Evolutionary conservation across 2,329 filamentous ascomycete genomes (phyloP), one percentile per base, ranked within the genome.

Genomic region (Penicillium hordei): DNA sequence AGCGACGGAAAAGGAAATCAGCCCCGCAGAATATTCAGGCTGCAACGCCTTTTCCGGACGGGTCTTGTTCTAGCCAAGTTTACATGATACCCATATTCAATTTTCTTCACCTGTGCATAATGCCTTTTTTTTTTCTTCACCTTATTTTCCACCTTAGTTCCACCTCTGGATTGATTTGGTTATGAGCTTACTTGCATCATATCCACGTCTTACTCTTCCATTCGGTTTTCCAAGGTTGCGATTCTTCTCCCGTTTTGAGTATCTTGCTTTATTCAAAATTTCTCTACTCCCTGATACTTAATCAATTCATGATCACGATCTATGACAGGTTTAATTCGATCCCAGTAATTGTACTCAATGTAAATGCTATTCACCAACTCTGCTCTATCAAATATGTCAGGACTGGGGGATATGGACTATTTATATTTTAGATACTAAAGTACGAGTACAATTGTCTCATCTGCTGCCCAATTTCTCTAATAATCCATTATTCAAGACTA

Each of bases 11-110:
- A 38, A 38, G 34, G 9, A 29, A 56, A 33, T 21, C 27, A 27
- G 34, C 38, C 39, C 34, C 31, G 38, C 21, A 12, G 21, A 38
- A 27, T 21, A 33, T 5, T 29, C 19, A 21, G n/a, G 49, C 34
- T 42, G 27, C 48, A 13, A 39, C 55, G 19, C 49, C 36, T 46
- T 42, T 52, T 31, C 31, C 38, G 46, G 36, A 42, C 48, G 39
- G 42, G 36, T 48, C 54, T 25, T 56, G 33, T 57, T 46, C 33
- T 10, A 39, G 43, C 29, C 55, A 27, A 55, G 31, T 52, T 48
- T 53, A 34, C 55, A 57, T 53, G 55, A 57, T 57, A 57, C 55
- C 55, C 55, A 52, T 53, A 52, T 53, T 53, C 33, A 33, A n/a
- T 31, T 43, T 21, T 23, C 19, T 48, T 46, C 39, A 6, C 17